Percentiles rank a stretch among this genome's conserved stretches.
phyloP scores from a whole-genome alignment of 148 eudicot species.

The Vaccinium corymbosum region DNA sequence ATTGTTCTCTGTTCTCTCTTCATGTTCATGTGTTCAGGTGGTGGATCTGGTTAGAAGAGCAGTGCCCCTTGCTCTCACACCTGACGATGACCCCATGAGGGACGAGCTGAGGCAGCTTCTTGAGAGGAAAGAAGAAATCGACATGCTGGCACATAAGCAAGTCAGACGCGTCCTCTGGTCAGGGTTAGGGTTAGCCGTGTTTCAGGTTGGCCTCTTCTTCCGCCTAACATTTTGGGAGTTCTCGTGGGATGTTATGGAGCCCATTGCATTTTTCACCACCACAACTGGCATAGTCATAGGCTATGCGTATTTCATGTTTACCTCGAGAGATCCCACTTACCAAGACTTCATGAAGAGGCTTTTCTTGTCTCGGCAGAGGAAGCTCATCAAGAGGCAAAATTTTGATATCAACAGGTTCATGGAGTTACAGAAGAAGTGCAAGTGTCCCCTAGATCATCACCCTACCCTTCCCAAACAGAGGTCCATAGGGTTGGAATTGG shows the following conservation, averaged over 20 bases:
- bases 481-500: conserved; percentile 28
- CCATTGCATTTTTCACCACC: conserved; percentile 78
- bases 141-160: conserved; percentile 76
- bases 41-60: conserved; percentile 84
- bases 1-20: neutral
- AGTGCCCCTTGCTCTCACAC: conserved; percentile 77
- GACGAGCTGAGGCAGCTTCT: conserved; percentile 64
- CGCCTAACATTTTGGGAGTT: conserved; percentile 95
- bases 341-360: conserved; percentile 82
- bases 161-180: conserved; percentile 79
- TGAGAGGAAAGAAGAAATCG: conserved; percentile 65
- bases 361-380: conserved; percentile 78
- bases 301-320: conserved; percentile 76
- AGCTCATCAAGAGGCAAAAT: conserved; percentile 64
- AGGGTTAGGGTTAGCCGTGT: conserved; percentile 59
- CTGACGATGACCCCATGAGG: conserved; percentile 77
- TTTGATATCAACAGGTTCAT: conserved; percentile 57
- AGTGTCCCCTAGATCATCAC: conserved; percentile 43
- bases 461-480: conserved; percentile 28
- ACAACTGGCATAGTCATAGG: conserved; percentile 66
- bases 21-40: conserved; percentile 39
- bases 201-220: conserved; percentile 77
- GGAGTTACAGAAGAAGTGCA: conserved; percentile 65
- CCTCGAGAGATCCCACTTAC: conserved; percentile 81
- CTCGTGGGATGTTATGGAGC: conserved; percentile 99